A percentile compares a stretch with the other conserved stretches of the same genome.
Conservation (phyloP, 2,329 filamentous ascomycete species). For the Hirsutella minnesotensis region DNA sequence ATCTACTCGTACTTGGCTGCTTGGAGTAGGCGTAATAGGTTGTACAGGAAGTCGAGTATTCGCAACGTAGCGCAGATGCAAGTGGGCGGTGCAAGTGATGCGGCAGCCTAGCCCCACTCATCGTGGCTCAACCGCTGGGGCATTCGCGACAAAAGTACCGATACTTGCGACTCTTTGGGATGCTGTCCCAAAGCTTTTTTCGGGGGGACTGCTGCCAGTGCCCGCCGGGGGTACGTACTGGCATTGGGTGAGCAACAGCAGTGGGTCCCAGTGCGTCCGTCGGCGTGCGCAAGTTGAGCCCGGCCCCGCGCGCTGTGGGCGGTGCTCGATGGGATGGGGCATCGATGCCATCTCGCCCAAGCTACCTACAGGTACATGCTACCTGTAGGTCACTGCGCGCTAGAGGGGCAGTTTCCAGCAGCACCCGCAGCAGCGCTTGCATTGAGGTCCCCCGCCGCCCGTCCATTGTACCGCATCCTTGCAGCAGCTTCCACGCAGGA, state of each 20-base stretch:
- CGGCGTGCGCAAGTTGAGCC: no score
- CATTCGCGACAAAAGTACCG: neutral
- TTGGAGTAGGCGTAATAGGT: no score
- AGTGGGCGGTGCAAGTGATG: neutral
- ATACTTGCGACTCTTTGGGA: neutral
- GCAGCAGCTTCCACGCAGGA: slow-evolving; percentile 9
- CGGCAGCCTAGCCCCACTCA: neutral
- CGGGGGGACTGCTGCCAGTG: neutral
- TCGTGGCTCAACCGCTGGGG: neutral
- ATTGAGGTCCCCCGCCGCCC: no score
- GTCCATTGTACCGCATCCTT: neutral
- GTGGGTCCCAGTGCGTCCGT: no score
- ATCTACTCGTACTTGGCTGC: no score
- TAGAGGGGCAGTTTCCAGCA: neutral
- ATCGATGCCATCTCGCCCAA: no score
- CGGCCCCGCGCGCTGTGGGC: no score
- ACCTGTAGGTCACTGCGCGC: no score
- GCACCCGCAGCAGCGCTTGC: neutral
- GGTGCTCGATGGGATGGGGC: no score
- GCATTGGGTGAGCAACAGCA: no score
- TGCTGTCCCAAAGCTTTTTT: slow-evolving; percentile 11
- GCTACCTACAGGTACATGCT: no score
- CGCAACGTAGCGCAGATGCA: neutral
- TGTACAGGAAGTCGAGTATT: no score
- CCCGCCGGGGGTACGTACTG: neutral